Conservation (phyloP, 2,329 filamentous ascomycete genomes). For the Colletotrichum agaves region DNA sequence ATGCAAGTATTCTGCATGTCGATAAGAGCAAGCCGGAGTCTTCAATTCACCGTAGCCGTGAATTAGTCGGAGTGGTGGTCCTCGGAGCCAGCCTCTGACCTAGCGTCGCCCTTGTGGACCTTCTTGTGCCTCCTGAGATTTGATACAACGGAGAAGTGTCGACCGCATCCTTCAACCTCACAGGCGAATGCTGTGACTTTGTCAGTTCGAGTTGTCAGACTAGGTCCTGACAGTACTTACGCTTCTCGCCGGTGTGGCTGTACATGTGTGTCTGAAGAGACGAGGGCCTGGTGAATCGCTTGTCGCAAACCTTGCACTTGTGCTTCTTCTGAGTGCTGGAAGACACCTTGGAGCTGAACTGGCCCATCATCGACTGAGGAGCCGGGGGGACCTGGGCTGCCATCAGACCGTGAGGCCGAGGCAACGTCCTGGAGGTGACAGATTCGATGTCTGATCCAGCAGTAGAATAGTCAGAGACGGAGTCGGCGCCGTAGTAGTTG, state of each 20-base stretch:
- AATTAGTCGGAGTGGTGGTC: constrained; percentile 69
- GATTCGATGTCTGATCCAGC: constrained; percentile 87
- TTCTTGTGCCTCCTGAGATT: constrained; percentile 95
- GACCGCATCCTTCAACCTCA: constrained; percentile 92
- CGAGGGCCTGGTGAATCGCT: constrained; percentile 93
- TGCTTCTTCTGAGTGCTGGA: constrained; percentile 99
- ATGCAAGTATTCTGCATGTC: neutral
- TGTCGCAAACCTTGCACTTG: constrained; percentile 99
- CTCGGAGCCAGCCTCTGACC: constrained; percentile 72
- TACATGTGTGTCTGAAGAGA: constrained; percentile 98
- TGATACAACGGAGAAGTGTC: constrained; percentile 96
- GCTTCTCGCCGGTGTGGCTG: constrained; percentile 97
- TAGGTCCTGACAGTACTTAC: constrained; percentile 67
- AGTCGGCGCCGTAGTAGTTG: constrained; percentile 85
- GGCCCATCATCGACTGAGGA: constrained; percentile 97
- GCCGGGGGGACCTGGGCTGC: constrained; percentile 77
- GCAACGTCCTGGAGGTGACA: constrained; percentile 82
- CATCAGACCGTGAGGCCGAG: constrained; percentile 75
- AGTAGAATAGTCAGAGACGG: constrained; percentile 93
- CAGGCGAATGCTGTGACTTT: constrained; percentile 81
- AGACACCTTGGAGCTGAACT: constrained; percentile 96
- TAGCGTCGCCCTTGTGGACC: constrained; percentile 85
- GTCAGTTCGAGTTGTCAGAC: constrained; percentile 2
- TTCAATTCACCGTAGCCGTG: neutral
- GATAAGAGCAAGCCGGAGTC: neutral